Base-by-base conservation (phyloP, 345 rosid genomes). In the Salix suchowensis region DNA sequence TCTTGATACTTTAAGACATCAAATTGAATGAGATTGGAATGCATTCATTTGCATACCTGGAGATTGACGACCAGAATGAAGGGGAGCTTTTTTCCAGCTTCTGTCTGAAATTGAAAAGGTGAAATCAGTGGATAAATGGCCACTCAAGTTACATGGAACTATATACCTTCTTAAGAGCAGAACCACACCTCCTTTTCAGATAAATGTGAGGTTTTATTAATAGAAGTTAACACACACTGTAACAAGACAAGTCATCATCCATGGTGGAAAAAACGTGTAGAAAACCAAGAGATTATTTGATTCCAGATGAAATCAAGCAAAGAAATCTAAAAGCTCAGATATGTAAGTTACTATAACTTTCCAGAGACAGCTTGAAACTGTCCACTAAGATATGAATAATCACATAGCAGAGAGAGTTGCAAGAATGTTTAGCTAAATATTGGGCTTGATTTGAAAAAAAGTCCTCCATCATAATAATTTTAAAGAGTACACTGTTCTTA, bases 61-160 rank as follows among this genome's bases (percentile, higher is more conserved):
- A 96, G 98, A 83, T 93, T 93, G 81, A 93, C 68, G 75, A 92
- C 82, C 28, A 96, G 91, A 80, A 96, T 82, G 83, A 96, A 93
- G 1, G 99, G 98, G 75, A 96, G 94, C 88, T 83, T 91, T 79
- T 96, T 96, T 73, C 96, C 98, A 24, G 89, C 87, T 79, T 91
- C 94, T 18, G 93, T 89, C 99, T 96, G 91, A 80, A 91, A 79
- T 80, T 55, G 66, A 76, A 18, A 30, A 79, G 67, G 73, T 26
- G 67, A 21, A 52, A 32, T 73, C 60, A 68, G 34, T 71, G 37
- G 19, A 64, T 64, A 64, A 23, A 64, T 64, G 32, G 34, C 21
- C 67, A 24, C 36, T 30, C 32, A 64, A 64, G 28, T 64, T 12
- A 64, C 3, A 67, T 4, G 39, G 42, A 67, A 21, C 32, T 67